These are phyloP conservation scores for Alternaria viburni DNA, from an alignment of 2,329 filamentous ascomycete genomes.

Conservation along the genomic window DNA sequence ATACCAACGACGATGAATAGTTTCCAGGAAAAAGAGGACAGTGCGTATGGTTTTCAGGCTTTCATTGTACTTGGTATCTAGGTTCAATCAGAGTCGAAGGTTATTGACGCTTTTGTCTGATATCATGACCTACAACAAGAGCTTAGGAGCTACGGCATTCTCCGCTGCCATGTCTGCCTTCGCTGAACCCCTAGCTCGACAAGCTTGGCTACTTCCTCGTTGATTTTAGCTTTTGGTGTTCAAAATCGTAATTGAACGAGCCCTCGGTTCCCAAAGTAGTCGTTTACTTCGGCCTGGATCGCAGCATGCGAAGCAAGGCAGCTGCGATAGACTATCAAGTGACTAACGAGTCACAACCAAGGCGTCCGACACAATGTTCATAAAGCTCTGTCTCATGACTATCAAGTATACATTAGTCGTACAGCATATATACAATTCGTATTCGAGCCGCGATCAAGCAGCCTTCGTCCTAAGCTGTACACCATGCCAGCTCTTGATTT, in stretches of 20 bases:
- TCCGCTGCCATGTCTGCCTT: not conserved
- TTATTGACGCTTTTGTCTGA: not conserved
- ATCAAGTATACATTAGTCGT: constrained; percentile 6
- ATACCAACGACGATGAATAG: not conserved
- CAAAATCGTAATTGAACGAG: not conserved
- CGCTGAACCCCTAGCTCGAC: not conserved
- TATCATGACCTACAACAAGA: not conserved
- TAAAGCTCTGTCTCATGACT: not conserved
- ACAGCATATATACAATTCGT: constrained; percentile 9
- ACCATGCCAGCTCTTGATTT: constrained; percentile 83
- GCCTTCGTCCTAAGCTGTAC: constrained; percentile 77
- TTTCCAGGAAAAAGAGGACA: not conserved
- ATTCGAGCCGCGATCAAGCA: constrained; percentile 18
- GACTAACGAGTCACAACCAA: not conserved
- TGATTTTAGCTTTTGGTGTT: not conserved
- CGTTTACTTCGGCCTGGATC: not conserved
- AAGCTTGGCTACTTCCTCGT: not conserved
- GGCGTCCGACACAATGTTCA: not conserved
- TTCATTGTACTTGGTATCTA: not conserved
- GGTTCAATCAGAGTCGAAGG: not conserved
- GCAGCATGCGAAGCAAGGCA: not conserved
- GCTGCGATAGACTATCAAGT: not conserved
- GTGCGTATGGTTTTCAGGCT: not conserved
- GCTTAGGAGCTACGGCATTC: not conserved
- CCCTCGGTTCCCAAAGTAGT: not conserved